Conservation (phyloP, 352 stramenopile genomes). For the Globisporangium parvum region DNA sequence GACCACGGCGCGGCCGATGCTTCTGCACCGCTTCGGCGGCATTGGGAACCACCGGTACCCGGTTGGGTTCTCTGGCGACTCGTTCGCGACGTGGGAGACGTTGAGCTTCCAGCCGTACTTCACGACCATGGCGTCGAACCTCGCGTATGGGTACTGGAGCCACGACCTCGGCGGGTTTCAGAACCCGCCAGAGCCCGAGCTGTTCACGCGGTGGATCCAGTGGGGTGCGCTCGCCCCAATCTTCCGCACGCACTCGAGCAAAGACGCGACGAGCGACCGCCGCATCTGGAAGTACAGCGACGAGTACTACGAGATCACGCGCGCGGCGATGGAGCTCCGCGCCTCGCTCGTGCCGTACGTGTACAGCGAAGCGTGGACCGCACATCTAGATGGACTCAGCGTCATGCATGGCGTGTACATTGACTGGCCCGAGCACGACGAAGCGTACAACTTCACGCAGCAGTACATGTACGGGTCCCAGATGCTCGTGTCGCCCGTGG, state of each 20-base stretch:
- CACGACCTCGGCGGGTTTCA: constrained; percentile 40
- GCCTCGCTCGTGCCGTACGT: constrained; percentile 36
- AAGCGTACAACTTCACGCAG: constrained; percentile 24
- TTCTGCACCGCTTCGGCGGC: constrained; percentile 42
- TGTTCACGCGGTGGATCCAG: constrained; percentile 43
- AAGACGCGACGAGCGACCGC: constrained; percentile 20
- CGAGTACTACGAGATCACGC: constrained; percentile 23
- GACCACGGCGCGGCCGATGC: constrained; percentile 19
- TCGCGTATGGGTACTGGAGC: constrained; percentile 44
- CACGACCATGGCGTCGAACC: constrained; percentile 36
- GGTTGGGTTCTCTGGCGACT: constrained; percentile 47
- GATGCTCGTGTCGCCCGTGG: constrained; percentile 36
- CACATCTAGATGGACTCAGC: constrained; percentile 23
- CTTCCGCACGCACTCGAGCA: constrained; percentile 35
- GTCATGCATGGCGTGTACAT: constrained; percentile 35
- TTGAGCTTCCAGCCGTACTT: constrained; percentile 44
- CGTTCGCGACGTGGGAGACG: constrained; percentile 25
- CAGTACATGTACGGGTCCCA: constrained; percentile 42
- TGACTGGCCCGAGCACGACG: constrained; percentile 29
- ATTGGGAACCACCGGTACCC: constrained; percentile 51
- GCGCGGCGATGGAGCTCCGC: constrained; percentile 23
- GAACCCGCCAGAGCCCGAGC: constrained; percentile 20
- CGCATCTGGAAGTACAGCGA: constrained; percentile 31
- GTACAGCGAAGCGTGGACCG: constrained; percentile 26
- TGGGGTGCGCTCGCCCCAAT: constrained; percentile 33